A percentile compares a stretch with the other conserved stretches of the same genome.
Conservation (phyloP, 768 basidiomycete genomes). For the Agaricus blazei region DNA sequence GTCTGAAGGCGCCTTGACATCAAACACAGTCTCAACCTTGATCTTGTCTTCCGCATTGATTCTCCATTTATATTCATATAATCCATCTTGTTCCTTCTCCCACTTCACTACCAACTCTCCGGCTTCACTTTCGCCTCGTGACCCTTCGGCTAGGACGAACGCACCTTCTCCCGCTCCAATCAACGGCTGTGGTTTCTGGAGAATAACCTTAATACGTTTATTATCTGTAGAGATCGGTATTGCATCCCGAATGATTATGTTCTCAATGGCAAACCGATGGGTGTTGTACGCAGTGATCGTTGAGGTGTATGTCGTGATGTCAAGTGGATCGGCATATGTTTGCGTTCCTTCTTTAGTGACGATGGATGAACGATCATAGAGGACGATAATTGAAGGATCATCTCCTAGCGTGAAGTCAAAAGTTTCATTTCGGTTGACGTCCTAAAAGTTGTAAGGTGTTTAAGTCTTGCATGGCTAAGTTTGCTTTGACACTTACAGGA, state of each 20-base stretch:
- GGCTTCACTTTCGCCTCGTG: background rate
- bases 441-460: constrained; percentile 21
- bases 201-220: constrained; percentile 36
- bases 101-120: constrained; percentile 24
- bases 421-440: constrained; percentile 42
- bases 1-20: constrained; percentile 16
- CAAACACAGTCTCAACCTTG: constrained; percentile 45
- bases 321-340: constrained; percentile 38
- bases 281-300: constrained; percentile 42
- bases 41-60: constrained; percentile 11
- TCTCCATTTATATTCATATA: constrained; percentile 43
- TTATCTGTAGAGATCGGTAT: constrained; percentile 35
- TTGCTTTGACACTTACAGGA: constrained; percentile 22
- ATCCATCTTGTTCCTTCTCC: constrained; percentile 19
- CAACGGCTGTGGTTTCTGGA: constrained; percentile 42
- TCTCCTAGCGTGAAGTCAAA: constrained; percentile 54
- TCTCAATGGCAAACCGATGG: constrained; percentile 37
- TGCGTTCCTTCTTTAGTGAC: constrained; percentile 31
- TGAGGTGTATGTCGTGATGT: constrained; percentile 40
- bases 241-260: constrained; percentile 42
- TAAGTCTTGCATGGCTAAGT: background rate
- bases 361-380: constrained; percentile 36
- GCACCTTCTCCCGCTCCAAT: constrained; percentile 40
- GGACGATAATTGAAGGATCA: constrained; percentile 37
- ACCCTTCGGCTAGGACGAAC: constrained; percentile 15